Percentiles rank a stretch among this genome's conserved stretches.
phyloP scores from a whole-genome alignment of 345 rosid genomes.

The Ceriops zippeliana region DNA sequence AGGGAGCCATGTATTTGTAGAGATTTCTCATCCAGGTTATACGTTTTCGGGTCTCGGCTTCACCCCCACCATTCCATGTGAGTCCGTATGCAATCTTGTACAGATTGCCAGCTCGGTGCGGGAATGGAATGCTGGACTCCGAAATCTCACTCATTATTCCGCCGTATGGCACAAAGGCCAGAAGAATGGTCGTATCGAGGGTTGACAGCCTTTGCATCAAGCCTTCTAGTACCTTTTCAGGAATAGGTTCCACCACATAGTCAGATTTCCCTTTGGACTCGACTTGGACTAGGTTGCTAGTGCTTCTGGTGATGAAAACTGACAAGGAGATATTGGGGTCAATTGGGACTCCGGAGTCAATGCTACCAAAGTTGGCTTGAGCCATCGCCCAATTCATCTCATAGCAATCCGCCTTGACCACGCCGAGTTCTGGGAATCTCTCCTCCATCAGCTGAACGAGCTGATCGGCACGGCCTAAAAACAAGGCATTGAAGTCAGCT shows the following conservation, averaged over 20 bases:
- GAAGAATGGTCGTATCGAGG: background rate
- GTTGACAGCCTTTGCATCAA: background rate
- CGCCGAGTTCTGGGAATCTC: background rate
- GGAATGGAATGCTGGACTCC: background rate
- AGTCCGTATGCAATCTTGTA: background rate
- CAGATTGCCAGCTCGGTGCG: background rate
- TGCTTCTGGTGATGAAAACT: background rate
- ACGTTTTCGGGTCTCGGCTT: background rate
- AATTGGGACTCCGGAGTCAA: background rate
- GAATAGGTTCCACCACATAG: background rate
- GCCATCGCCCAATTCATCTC: conserved; percentile 1
- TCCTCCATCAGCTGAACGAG: background rate
- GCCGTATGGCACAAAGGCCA: background rate
- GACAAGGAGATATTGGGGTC: background rate
- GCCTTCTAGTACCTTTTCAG: background rate
- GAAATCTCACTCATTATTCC: background rate
- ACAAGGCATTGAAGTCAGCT: background rate
- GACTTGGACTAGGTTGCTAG: background rate
- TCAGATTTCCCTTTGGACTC: background rate
- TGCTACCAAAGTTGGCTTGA: background rate
- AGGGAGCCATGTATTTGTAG: background rate
- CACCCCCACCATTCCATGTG: background rate
- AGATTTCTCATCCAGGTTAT: background rate
- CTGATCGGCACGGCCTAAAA: background rate
- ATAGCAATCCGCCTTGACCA: background rate